Conservation (phyloP, 1,284 basidiomycete species). For the Rhodotorula sp. region DNA sequence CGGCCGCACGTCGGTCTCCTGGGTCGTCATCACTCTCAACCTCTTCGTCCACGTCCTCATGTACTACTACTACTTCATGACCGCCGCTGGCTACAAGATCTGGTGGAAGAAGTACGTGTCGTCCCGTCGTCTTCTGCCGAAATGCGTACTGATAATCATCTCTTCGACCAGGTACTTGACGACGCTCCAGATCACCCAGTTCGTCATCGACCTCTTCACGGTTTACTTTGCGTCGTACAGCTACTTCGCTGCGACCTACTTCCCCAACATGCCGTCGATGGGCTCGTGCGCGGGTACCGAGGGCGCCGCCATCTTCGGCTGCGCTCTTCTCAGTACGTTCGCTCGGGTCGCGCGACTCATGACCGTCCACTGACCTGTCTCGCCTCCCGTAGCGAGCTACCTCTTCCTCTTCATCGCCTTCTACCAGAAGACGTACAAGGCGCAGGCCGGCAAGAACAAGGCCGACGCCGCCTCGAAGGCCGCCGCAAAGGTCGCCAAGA, state of each 20-base stretch:
- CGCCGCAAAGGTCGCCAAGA: slow-evolving; percentile 31
- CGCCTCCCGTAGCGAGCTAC: slow-evolving; percentile 5
- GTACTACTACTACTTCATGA: slow-evolving; percentile 95
- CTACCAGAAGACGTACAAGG: slow-evolving; percentile 52
- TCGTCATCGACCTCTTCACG: slow-evolving; percentile 81
- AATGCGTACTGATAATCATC: neutral
- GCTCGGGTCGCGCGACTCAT: neutral
- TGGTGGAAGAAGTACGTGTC: slow-evolving; percentile 85
- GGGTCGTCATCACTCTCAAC: slow-evolving; percentile 94
- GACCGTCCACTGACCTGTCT: neutral
- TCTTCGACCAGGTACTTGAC: slow-evolving; percentile 65
- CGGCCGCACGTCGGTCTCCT: slow-evolving; percentile 89
- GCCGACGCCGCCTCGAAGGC: slow-evolving; percentile 13
- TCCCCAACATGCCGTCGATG: slow-evolving; percentile 60
- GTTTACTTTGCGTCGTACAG: slow-evolving; percentile 92
- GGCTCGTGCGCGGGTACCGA: slow-evolving; percentile 88
- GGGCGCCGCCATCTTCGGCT: slow-evolving; percentile 83
- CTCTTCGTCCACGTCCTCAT: slow-evolving; percentile 94
- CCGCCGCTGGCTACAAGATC: slow-evolving; percentile 89
- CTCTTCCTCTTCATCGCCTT: slow-evolving; percentile 51
- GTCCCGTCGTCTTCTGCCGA: too few relatives aligned
- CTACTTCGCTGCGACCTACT: slow-evolving; percentile 66
- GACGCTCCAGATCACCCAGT: slow-evolving; percentile 92
- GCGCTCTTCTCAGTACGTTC: slow-evolving; percentile 76
- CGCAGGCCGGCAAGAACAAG: slow-evolving; percentile 34